phyloP scores from a whole-genome alignment of 768 basidiomycete genomes.

The Rhizopogon sp. region DNA sequence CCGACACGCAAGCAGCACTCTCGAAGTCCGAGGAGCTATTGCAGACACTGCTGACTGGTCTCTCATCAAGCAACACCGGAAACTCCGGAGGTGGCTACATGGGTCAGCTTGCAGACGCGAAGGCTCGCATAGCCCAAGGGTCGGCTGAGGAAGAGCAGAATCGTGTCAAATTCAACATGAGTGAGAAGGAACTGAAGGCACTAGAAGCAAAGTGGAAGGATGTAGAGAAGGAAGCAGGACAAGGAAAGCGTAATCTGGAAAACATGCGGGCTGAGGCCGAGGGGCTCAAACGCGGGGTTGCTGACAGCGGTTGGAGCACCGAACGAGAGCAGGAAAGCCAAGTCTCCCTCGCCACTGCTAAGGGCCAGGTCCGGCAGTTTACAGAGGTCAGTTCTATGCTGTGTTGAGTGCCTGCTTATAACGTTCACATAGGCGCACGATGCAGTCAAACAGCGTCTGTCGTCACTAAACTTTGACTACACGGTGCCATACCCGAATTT shows the following conservation, averaged over 20 bases:
- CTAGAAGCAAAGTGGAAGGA: constrained; percentile 80
- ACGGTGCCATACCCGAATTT: constrained; percentile 71
- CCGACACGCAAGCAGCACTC: constrained; percentile 53
- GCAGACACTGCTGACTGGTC: constrained; percentile 89
- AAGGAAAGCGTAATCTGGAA: constrained; percentile 66
- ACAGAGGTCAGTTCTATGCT: constrained; percentile 49
- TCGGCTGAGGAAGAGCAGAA: constrained; percentile 82
- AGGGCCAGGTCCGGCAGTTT: constrained; percentile 47
- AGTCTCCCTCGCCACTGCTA: constrained; percentile 44
- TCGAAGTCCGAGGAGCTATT: constrained; percentile 85
- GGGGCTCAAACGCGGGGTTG: constrained; percentile 45
- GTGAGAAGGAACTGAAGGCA: constrained; percentile 69
- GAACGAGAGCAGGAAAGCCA: constrained; percentile 65
- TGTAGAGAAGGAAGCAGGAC: constrained; percentile 78
- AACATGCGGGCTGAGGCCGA: constrained; percentile 55
- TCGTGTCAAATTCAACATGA: constrained; percentile 68
- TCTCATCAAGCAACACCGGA: constrained; percentile 63
- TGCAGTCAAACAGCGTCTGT: constrained; percentile 55
- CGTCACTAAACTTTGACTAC: constrained; percentile 82
- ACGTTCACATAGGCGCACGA: constrained; percentile 55
- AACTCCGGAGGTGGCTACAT: constrained; percentile 88
- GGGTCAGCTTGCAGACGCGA: constrained; percentile 90
- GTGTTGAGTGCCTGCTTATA: constrained; percentile 2
- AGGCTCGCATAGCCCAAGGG: constrained; percentile 67
- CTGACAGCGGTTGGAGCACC: constrained; percentile 67